Percentiles rank a stretch among this genome's conserved stretches.
phyloP scores from a whole-genome alignment of 2,329 filamentous ascomycete species.

The Sporothrix luriei region DNA sequence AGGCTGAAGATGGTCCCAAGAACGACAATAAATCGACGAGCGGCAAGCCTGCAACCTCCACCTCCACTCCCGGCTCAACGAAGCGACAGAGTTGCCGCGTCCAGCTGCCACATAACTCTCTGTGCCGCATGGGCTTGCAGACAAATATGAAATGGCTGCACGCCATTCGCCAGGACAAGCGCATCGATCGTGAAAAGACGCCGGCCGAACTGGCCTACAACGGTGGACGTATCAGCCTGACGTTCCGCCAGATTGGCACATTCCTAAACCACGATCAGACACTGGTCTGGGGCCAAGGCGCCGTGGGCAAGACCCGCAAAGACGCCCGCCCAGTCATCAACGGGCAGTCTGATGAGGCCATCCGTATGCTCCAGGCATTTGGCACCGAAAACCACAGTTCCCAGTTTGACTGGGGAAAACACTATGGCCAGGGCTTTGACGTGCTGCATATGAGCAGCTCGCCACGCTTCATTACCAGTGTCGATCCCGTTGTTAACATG shows the following conservation, averaged over 20 bases:
- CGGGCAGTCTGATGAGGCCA: constrained; percentile 65
- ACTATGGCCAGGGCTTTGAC: constrained; percentile 82
- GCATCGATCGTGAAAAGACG: constrained; percentile 67
- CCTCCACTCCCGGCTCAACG: constrained; percentile 24
- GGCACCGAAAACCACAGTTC: constrained; percentile 77
- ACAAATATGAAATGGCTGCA: constrained; percentile 91
- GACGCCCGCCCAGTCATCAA: constrained; percentile 68
- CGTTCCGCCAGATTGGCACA: constrained; percentile 86
- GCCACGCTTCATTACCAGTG: constrained; percentile 55
- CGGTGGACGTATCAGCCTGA: constrained; percentile 84
- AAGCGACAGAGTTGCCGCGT: constrained; percentile 67
- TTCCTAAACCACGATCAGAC: constrained; percentile 68
- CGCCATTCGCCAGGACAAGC: constrained; percentile 86
- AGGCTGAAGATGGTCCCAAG: not conserved
- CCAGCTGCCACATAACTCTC: constrained; percentile 80
- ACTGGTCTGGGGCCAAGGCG: constrained; percentile 90
- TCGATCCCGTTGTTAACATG: constrained; percentile 53
- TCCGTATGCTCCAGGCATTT: constrained; percentile 75
- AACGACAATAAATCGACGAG: constrained; percentile 34
- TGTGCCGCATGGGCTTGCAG: constrained; percentile 76
- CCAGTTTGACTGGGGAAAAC: constrained; percentile 71
- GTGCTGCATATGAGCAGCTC: constrained; percentile 68
- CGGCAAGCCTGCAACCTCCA: not conserved
- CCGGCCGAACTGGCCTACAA: constrained; percentile 69
- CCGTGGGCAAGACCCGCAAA: constrained; percentile 65